phyloP scores from a whole-genome alignment of 192 early-diverging fungal genomes.

The Podila minutissima region DNA sequence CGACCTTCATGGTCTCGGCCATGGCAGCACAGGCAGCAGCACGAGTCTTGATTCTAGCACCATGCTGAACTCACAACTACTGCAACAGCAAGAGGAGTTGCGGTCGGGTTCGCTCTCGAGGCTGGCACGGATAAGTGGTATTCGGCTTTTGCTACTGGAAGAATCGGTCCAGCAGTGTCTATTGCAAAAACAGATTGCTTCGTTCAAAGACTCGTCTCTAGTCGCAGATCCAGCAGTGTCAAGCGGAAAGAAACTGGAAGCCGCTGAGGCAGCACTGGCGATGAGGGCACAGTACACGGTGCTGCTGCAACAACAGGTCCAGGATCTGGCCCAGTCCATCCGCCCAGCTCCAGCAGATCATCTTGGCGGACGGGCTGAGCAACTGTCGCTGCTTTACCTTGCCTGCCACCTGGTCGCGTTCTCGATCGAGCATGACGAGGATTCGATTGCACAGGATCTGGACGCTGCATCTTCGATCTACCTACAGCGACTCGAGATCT shows the following conservation, averaged over 20 bases:
- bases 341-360: background rate
- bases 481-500: conserved; percentile 16
- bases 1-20: background rate
- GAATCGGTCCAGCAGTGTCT: conserved; percentile 20
- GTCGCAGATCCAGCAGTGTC: background rate
- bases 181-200: background rate
- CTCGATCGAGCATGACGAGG: conserved; percentile 19
- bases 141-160: conserved; percentile 30
- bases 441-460: background rate
- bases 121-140: conserved; percentile 27
- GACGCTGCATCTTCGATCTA: background rate
- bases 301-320: conserved; percentile 41
- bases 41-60: background rate
- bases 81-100: background rate
- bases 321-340: conserved; percentile 39
- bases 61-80: background rate
- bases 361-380: conserved; percentile 14
- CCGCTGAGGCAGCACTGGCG: conserved; percentile 1
- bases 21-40: background rate
- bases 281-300: conserved; percentile 25
- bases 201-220: background rate
- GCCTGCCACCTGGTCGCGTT: conserved; percentile 37
- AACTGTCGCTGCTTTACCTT: conserved; percentile 14
- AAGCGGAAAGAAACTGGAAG: background rate
- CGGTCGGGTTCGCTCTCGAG: conserved; percentile 15